Base-by-base conservation (phyloP, 768 basidiomycete species). In the Pleurotus tuoliensis region DNA sequence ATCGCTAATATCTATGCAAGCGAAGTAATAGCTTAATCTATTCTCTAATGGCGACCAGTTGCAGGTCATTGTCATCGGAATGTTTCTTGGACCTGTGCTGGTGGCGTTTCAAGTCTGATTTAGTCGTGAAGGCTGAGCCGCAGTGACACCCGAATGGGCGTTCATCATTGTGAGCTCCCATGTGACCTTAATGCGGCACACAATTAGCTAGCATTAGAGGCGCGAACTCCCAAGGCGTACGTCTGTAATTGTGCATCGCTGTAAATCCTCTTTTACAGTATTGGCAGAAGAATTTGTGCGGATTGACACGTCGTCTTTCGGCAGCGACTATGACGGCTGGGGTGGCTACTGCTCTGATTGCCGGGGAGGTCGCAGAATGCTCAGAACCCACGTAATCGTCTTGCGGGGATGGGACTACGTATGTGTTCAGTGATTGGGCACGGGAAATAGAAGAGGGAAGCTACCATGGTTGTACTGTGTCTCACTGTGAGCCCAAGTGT, bases 71-170 rank as follows among this genome's bases (percentile, higher is more conserved):
- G 11, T 0, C 13, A 15, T 38, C 48, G 27, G 11, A 7, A 24
- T 53, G 51, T n/a, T 53, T 53, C 51, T 53, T 53, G 22, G 51
- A 53, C 24, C 18, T 53, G 5, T n/a, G 7, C 13, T 18, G 34
- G 41, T 53, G 51, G 16, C 51, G 13, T 24, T 41, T 53, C 9
- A 53, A 39, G 41, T 53, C 51, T 3, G 51, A 34, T 8, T 24
- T 53, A 2, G 51, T 53, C 9, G 51, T 53, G 39, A 53, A 53
- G 20, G 51, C n/a, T 39, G 51, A n/a, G 20, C 51, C 37, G 24
- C 51, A 41, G 6, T 53, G 15, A 15, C 51, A 53, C 9, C 4
- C 22, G 39, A 9, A 41, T 6, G 51, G 51, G 20, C 38, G 39
- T 25, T 40, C 51, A 18, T 43, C 27, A 24, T 53, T 39, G 20